A percentile compares a stretch with the other conserved stretches of the same genome.
These are phyloP conservation scores for Skeletonema grethae DNA, from an alignment of 108 stramenopile genomes.

Conservation along the genomic window DNA sequence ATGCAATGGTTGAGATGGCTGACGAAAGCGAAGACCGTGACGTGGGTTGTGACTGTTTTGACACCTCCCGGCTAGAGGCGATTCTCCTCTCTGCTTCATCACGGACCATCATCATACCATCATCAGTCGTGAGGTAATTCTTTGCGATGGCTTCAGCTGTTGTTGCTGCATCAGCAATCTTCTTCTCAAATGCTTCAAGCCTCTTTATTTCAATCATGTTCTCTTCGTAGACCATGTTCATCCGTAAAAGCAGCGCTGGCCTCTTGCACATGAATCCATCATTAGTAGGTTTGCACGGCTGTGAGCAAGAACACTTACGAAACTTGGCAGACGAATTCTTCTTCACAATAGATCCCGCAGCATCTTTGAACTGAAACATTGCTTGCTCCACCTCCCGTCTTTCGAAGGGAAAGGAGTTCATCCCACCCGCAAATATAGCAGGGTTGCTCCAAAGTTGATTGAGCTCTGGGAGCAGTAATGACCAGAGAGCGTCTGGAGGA, in stretches of 20 bases:
- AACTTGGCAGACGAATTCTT: conserved; percentile 24
- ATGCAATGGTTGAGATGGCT: background rate
- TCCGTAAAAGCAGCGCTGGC: conserved; percentile 42
- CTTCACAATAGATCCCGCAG: conserved; percentile 26
- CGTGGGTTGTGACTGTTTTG: background rate
- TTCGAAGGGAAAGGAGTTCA: conserved; percentile 43
- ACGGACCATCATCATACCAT: conserved; percentile 27
- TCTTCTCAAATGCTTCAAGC: conserved; percentile 17
- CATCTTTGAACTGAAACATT: conserved; percentile 39
- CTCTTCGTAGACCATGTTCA: conserved; percentile 43
- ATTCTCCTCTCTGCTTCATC: conserved; percentile 41
- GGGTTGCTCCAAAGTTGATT: conserved; percentile 40
- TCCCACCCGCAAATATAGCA: conserved; percentile 15
- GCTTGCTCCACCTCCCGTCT: conserved; percentile 43
- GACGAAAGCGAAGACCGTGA: background rate
- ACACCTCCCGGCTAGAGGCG: conserved; percentile 3
- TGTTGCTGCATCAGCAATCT: conserved; percentile 24
- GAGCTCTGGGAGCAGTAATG: conserved; percentile 42
- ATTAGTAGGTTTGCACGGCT: conserved; percentile 37
- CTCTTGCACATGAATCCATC: conserved; percentile 50
- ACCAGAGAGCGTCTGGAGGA: conserved; percentile 49
- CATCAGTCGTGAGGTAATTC: conserved; percentile 33
- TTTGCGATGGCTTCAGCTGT: conserved; percentile 27
- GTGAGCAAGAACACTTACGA: conserved; percentile 41
- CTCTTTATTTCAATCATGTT: conserved; percentile 43